Conservation (phyloP, 345 rosid species). For the Arabidopsis arenosa region DNA sequence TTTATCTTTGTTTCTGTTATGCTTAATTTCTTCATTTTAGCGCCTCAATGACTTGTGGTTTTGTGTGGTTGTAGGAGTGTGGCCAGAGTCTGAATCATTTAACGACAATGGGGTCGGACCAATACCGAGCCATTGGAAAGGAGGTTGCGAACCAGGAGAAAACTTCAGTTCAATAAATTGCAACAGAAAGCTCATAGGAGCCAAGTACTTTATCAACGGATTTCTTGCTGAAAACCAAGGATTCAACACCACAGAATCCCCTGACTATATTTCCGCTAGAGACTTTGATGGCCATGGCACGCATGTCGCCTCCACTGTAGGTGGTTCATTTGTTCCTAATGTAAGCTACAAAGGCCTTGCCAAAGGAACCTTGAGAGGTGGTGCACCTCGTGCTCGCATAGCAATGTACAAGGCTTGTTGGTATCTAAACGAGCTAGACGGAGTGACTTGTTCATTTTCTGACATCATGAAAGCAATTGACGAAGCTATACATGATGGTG, state of each 20-base stretch:
- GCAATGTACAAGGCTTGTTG: slow-evolving; percentile 67
- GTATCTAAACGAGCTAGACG: slow-evolving; percentile 24
- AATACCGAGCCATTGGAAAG: slow-evolving; percentile 31
- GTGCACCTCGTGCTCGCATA: slow-evolving; percentile 54
- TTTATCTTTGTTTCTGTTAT: neutral
- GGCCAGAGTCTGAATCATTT: slow-evolving; percentile 33
- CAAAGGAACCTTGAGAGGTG: slow-evolving; percentile 50
- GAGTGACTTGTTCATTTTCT: slow-evolving; percentile 36
- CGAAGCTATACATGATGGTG: slow-evolving; percentile 60
- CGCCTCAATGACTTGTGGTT: neutral
- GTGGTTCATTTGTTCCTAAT: slow-evolving; percentile 53
- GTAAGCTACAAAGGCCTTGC: slow-evolving; percentile 56
- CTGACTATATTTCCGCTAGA: slow-evolving; percentile 53
- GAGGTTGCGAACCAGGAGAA: slow-evolving; percentile 44
- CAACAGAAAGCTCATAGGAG: slow-evolving; percentile 64
- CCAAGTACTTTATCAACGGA: slow-evolving; percentile 55
- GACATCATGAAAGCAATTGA: slow-evolving; percentile 62
- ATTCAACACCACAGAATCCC: slow-evolving; percentile 47
- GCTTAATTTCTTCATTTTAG: neutral
- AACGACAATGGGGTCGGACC: slow-evolving; percentile 22
- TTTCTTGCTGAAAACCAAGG: slow-evolving; percentile 48
- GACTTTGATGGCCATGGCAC: slow-evolving; percentile 63
- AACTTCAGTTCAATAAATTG: slow-evolving; percentile 25
- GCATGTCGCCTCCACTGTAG: slow-evolving; percentile 54
- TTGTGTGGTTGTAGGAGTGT: slow-evolving; percentile 21